Percentiles rank a stretch among this genome's conserved stretches.
Conservation (phyloP, 2,329 filamentous ascomycete genomes). For the Beauveria sp. region DNA sequence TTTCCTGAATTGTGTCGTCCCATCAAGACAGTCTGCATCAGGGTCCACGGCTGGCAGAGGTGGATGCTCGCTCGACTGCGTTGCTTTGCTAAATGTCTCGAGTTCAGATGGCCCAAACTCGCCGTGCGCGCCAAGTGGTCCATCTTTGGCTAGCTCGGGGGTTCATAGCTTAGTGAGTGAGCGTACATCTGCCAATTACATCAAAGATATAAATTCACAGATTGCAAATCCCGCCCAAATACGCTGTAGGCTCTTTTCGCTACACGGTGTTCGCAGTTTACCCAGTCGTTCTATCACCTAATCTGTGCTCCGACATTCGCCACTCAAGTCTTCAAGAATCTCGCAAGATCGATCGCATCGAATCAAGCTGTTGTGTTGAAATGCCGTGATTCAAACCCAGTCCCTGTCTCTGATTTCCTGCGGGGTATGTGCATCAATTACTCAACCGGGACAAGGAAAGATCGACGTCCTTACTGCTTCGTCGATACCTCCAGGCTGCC, state of each 20-base stretch:
- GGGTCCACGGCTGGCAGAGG: too few species aligned
- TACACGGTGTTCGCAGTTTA: too few species aligned
- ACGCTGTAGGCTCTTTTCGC: too few species aligned
- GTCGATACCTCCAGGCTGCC: slow-evolving; percentile 30
- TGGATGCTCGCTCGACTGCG: too few species aligned
- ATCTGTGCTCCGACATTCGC: neutral
- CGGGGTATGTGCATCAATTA: neutral
- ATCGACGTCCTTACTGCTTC: neutral
- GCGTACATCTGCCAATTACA: too few species aligned
- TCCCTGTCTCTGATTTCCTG: neutral
- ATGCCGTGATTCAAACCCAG: neutral
- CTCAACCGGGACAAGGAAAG: neutral
- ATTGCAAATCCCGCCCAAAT: too few species aligned
- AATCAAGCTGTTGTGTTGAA: neutral
- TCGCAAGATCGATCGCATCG: neutral
- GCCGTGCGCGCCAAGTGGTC: neutral
- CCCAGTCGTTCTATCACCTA: too few species aligned
- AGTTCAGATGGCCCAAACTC: neutral
- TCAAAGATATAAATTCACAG: too few species aligned
- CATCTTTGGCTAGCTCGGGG: neutral
- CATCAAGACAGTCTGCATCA: too few species aligned
- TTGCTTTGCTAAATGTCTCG: too few species aligned
- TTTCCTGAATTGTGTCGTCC: neutral
- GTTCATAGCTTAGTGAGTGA: too few species aligned
- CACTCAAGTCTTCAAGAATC: neutral